Evolutionary conservation across 2,329 filamentous ascomycete genomes (phyloP).

Genomic region (Tolypocladium amazonense): DNA sequence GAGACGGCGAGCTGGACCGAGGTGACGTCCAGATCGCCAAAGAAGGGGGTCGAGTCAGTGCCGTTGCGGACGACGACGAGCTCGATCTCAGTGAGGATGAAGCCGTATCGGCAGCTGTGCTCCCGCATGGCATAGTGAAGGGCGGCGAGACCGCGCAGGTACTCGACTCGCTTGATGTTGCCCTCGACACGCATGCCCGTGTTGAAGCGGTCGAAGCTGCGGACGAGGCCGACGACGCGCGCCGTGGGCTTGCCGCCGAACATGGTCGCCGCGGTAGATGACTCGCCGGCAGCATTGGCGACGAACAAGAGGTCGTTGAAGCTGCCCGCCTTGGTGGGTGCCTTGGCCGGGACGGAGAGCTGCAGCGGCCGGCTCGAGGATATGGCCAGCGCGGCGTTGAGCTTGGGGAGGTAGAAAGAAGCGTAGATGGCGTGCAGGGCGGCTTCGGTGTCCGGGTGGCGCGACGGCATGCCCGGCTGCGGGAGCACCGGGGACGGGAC

Average conservation of each 20-base stretch:
- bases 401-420: conserved; percentile 71
- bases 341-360: conserved; percentile 29
- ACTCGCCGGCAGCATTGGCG: conserved; percentile 48
- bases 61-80: conserved; percentile 82
- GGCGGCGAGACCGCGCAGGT: conserved; percentile 76
- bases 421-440: conserved; percentile 67
- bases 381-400: conserved; percentile 73
- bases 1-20: conserved; percentile 45
- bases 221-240: conserved; percentile 74
- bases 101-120: conserved; percentile 86
- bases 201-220: conserved; percentile 90
- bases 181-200: conserved; percentile 83
- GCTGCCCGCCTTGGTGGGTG: conserved; percentile 13
- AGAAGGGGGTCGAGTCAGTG: conserved; percentile 60
- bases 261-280: conserved; percentile 41
- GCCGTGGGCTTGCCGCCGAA: conserved; percentile 36
- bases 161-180: conserved; percentile 77
- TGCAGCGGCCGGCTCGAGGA: conserved; percentile 57
- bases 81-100: conserved; percentile 94
- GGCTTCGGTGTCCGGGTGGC: conserved; percentile 68
- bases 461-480: conserved; percentile 41
- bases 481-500: conserved; percentile 53
- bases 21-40: conserved; percentile 75
- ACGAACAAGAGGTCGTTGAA: conserved; percentile 51
- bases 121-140: conserved; percentile 89